Evolutionary conservation across 2,329 filamentous ascomycete species (phyloP).

Genomic region (Pseudogymnoascus sp.): DNA sequence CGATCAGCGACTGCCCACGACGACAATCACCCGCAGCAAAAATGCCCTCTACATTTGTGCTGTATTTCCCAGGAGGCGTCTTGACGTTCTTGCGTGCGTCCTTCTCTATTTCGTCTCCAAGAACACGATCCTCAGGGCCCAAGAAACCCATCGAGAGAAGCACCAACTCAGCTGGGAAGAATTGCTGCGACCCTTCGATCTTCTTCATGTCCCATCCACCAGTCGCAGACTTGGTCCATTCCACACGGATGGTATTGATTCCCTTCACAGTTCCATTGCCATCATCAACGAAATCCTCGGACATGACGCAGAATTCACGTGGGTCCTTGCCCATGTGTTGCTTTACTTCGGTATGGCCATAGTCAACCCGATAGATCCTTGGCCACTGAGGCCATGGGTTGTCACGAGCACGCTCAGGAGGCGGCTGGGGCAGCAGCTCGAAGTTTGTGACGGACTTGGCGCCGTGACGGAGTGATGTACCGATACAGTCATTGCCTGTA

Average conservation of each 20-base stretch:
- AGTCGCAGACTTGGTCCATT: slow-evolving; percentile 84
- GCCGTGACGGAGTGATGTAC: slow-evolving; percentile 89
- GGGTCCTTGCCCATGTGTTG: slow-evolving; percentile 94
- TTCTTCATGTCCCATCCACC: slow-evolving; percentile 99
- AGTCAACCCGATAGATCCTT: slow-evolving; percentile 96
- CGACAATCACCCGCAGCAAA: slow-evolving; percentile 95
- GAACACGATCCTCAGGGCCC: slow-evolving; percentile 79
- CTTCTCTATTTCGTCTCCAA: slow-evolving; percentile 83
- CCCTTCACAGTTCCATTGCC: slow-evolving; percentile 82
- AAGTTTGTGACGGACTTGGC: slow-evolving; percentile 97
- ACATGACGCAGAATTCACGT: slow-evolving; percentile 97
- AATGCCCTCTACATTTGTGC: slow-evolving; percentile 77
- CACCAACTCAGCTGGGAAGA: slow-evolving; percentile 93
- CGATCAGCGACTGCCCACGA: slow-evolving; percentile 88
- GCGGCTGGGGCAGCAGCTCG: slow-evolving; percentile 86
- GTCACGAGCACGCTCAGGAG: slow-evolving; percentile 79
- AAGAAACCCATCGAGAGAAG: slow-evolving; percentile 96
- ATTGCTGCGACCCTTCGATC: slow-evolving; percentile 83
- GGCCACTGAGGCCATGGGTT: slow-evolving; percentile 99
- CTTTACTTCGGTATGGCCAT: slow-evolving; percentile 91
- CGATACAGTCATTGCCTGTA: slow-evolving; percentile 96
- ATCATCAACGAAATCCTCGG: slow-evolving; percentile 89
- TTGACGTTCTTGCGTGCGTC: slow-evolving; percentile 94
- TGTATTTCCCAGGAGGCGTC: slow-evolving; percentile 79
- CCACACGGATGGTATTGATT: slow-evolving; percentile 90